Conservation (phyloP, 108 stramenopile genomes). For the Cyclotella atomus region DNA sequence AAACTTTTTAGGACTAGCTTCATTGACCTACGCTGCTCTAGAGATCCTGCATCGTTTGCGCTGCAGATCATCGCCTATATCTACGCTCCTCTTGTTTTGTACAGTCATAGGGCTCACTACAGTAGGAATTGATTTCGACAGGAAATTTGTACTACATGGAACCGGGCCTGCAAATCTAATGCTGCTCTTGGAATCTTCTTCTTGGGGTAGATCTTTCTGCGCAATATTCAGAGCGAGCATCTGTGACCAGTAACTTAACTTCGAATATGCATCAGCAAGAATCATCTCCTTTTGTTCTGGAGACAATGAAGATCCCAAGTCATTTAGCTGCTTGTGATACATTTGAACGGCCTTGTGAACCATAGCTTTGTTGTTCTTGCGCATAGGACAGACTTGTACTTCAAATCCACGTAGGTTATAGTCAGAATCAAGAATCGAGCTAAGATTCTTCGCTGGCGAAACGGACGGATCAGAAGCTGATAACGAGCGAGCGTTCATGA, state of each 20-base stretch:
- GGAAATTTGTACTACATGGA: neutral
- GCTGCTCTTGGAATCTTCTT: neutral
- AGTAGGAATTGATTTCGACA: neutral
- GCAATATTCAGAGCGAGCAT: neutral
- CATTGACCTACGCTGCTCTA: neutral
- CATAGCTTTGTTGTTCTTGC: conserved; percentile 1
- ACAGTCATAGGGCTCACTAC: neutral
- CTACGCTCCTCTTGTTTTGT: neutral
- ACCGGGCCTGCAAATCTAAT: neutral
- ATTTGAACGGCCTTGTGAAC: neutral
- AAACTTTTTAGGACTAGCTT: no score
- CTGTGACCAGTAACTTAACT: neutral
- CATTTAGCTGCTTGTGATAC: neutral
- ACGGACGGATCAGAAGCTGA: neutral
- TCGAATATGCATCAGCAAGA: neutral
- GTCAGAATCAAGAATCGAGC: neutral
- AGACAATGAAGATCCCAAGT: neutral
- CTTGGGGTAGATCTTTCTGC: neutral
- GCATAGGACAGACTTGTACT: neutral
- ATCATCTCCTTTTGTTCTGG: neutral
- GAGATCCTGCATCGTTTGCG: neutral
- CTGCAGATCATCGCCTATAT: neutral
- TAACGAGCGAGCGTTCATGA: neutral
- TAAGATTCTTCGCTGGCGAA: neutral
- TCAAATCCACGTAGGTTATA: neutral